Percentiles rank a stretch among this genome's conserved stretches.
Conservation (phyloP, 495 filamentous ascomycete species). For the Elasticomyces elasticus region DNA sequence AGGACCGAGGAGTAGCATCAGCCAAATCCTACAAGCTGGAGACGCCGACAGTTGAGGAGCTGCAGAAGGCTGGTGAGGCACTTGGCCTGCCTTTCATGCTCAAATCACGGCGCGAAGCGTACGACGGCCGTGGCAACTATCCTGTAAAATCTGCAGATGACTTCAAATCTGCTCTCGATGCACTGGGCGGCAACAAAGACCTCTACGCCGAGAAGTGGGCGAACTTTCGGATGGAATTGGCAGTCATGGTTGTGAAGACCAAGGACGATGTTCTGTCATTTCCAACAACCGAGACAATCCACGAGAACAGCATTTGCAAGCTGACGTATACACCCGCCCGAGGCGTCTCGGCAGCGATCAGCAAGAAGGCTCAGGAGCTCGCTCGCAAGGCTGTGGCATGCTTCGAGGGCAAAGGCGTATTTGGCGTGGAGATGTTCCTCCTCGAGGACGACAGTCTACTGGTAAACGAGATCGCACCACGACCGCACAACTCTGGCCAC, state of each 20-base stretch:
- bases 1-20: slow-evolving; percentile 55
- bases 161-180: slow-evolving; percentile 56
- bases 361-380: slow-evolving; percentile 59
- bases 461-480: slow-evolving; percentile 89
- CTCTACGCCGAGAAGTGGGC: slow-evolving; percentile 92
- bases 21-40: slow-evolving; percentile 55
- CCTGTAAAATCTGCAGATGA: slow-evolving; percentile 58
- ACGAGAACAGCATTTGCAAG: slow-evolving; percentile 93
- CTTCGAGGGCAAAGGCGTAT: slow-evolving; percentile 83
- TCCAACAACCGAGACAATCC: slow-evolving; percentile 86
- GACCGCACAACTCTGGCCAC: slow-evolving; percentile 94
- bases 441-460: slow-evolving; percentile 60
- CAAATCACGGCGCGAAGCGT: slow-evolving; percentile 85
- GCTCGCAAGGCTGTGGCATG: slow-evolving; percentile 68
- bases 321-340: slow-evolving; percentile 81
- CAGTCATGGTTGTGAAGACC: slow-evolving; percentile 91
- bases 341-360: slow-evolving; percentile 50
- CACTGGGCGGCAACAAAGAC: slow-evolving; percentile 52
- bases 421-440: slow-evolving; percentile 95
- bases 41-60: slow-evolving; percentile 43
- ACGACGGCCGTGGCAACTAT: slow-evolving; percentile 90
- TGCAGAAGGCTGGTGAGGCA: slow-evolving; percentile 52
- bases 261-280: slow-evolving; percentile 69
- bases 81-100: slow-evolving; percentile 89
- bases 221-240: slow-evolving; percentile 73